Percentiles rank a stretch among this genome's conserved stretches.
Evolutionary conservation across 371 early-diverging fungal genomes (phyloP).

Genomic region (Amoeboaphelidium protococcarum): DNA sequence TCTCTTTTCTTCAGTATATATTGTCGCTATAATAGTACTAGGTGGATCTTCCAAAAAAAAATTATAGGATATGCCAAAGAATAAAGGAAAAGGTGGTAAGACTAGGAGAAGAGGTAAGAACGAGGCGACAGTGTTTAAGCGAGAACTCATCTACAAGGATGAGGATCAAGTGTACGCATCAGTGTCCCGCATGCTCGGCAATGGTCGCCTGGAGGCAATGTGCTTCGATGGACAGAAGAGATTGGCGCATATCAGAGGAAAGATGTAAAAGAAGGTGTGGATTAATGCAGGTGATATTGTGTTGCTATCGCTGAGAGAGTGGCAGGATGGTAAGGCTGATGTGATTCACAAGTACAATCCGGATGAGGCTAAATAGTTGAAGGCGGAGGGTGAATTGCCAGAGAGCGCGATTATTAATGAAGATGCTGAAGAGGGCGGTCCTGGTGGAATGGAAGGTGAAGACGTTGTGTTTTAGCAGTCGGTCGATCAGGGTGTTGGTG

Average conservation of each 20-base stretch:
- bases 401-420: slow-evolving; percentile 39
- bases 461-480: too few relatives aligned
- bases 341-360: slow-evolving; percentile 91
- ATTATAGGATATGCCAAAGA: slow-evolving; percentile 58
- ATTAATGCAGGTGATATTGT: slow-evolving; percentile 90
- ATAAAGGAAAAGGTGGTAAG: slow-evolving; percentile 50
- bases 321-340: slow-evolving; percentile 89
- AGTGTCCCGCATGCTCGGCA: slow-evolving; percentile 84
- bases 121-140: slow-evolving; percentile 77
- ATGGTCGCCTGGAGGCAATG: slow-evolving; percentile 78
- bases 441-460: not conserved
- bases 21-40: too few relatives aligned
- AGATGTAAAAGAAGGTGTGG: slow-evolving; percentile 85
- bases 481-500: too few relatives aligned
- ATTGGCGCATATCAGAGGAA: slow-evolving; percentile 89
- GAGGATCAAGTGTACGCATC: slow-evolving; percentile 94
- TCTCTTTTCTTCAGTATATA: too few relatives aligned
- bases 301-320: slow-evolving; percentile 79
- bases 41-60: too few relatives aligned
- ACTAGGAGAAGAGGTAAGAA: slow-evolving; percentile 68
- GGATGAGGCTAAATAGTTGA: slow-evolving; percentile 90
- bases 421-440: too few relatives aligned
- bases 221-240: slow-evolving; percentile 84
- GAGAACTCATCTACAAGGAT: slow-evolving; percentile 77
- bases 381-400: slow-evolving; percentile 87